Base-by-base conservation (phyloP, 2,329 filamentous ascomycete species). In the Epicoccum nigrum region DNA sequence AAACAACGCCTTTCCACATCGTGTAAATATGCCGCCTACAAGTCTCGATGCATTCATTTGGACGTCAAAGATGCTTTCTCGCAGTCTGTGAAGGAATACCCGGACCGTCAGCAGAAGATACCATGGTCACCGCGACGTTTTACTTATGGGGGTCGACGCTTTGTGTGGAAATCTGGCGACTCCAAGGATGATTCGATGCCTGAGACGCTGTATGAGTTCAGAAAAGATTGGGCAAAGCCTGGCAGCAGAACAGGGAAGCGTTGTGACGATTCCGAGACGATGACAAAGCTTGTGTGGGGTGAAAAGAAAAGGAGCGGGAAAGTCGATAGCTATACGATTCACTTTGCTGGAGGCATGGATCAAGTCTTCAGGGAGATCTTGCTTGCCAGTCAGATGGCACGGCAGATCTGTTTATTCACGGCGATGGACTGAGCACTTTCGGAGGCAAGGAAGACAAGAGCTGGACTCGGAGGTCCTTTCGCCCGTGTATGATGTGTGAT, bases 131-230 rank as follows among this genome's bases (percentile, higher is more conserved):
- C 70, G 15, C 66, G 70, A n/a, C 65, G 70, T 20, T 72, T 72
- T 45, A 71, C 58, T 6, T 72, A 72, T 38, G 70, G 69, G 32
- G 70, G 70, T 8, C 68, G 70, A 7, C 62, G 67, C 16, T 72
- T 72, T 47, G 70, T 74, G 16, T 82, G 78, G 76, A 78, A 66
- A 28, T 69, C 69, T 7, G 76, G 72, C 16, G 61, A 73, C 17
- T 74, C 77, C 2, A 67, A 81, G 62, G 79, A 82, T 55, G 77
- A 81, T 30, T 67, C 69, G 5, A 72, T 72, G 70, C 69, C 69
- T 5, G 70, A 72, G 58, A 70, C 69, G 4, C 58, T 72, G 17
- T 72, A 71, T 54, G 70, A 72, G 44, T 72, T 67, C 42, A 60
- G 61, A 21, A 62, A 59, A 23, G 69, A 72, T 37, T 71, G 64